Evolutionary conservation across 352 stramenopile genomes (phyloP), one percentile per base, ranked within the genome.

Genomic region (Globisporangium abappressorium): DNA sequence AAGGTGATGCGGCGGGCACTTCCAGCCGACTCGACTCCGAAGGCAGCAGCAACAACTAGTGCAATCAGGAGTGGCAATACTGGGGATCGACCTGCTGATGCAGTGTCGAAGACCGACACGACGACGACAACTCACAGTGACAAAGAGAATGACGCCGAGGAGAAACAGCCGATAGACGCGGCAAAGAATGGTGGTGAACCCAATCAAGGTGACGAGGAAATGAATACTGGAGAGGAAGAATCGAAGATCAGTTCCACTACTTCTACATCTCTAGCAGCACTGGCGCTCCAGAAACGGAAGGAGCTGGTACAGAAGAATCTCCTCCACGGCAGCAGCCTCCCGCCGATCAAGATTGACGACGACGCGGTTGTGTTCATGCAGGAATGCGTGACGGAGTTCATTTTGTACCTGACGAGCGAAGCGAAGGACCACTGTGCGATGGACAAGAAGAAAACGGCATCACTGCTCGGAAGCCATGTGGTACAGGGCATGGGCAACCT

Each of bases 361-460:
- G 83, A 90, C 28, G 87, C 87, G 2, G 77, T 87, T 24, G 74
- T 76, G 60, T 83, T 94, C 38, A 90, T 95, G 81, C 87, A 95
- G 64, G 87, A 95, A 65, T 95, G 87, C 26, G 84, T 89, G 49
- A 94, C 84, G 0, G 87, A 95, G 73, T 95, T 95, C 59, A 63
- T 95, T 14, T 57, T 95, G 46, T 95, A 89, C 46, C 74, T 94
- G 38, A 92, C 84, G 38, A 95, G 87, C 60, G 87, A 95, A 63
- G 81, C 85, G 1, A 77, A 82, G n/a, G 87, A 94, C 66, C 70
- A 87, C 12, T 76, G 82, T 4, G 64, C 85, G 30, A 66, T 89
- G 55, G 76, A 93, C 53, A 91, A 87, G 66, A 87, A 83, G 62
- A 91, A 92, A 59, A 75, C 74, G 24, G 68, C 83, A 28, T 79